A percentile compares a stretch with the other conserved stretches of the same genome.
Evolutionary conservation across 2,329 filamentous ascomycete genomes (phyloP).

Genomic region (Hypoxylon sp.): DNA sequence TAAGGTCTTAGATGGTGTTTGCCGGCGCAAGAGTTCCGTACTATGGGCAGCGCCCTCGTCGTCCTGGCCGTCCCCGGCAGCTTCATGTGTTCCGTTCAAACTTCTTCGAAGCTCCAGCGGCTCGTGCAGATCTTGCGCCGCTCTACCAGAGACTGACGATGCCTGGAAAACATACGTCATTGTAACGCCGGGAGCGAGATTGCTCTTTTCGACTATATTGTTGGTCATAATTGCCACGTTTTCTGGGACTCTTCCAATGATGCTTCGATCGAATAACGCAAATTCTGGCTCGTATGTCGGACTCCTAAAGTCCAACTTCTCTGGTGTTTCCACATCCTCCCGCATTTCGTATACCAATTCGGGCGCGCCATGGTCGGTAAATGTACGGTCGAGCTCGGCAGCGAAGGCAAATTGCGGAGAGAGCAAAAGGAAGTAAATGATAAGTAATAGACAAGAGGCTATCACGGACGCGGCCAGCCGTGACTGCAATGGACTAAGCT

Average conservation of each 20-base stretch:
- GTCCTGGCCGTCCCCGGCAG: conserved; percentile 35
- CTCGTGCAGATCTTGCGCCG: conserved; percentile 39
- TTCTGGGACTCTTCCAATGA: conserved; percentile 71
- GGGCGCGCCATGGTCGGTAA: conserved; percentile 43
- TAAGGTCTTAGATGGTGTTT: conserved; percentile 63
- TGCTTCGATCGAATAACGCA: conserved; percentile 69
- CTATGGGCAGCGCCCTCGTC: conserved; percentile 38
- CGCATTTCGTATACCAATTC: conserved; percentile 41
- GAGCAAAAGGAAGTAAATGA: conserved; percentile 72
- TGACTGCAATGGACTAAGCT: conserved; percentile 77
- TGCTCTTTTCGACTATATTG: conserved; percentile 71
- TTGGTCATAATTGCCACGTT: conserved; percentile 69
- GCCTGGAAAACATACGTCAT: conserved; percentile 75
- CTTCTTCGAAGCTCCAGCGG: conserved; percentile 47
- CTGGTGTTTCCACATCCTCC: conserved; percentile 35
- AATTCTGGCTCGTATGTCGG: conserved; percentile 72
- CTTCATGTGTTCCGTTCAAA: conserved; percentile 41
- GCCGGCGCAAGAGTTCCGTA: conserved; percentile 44
- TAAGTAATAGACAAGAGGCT: conserved; percentile 69
- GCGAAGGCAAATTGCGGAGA: conserved; percentile 73
- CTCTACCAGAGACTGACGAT: conserved; percentile 63
- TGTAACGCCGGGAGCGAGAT: conserved; percentile 72
- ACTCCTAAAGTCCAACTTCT: conserved; percentile 44
- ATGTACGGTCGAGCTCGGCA: conserved; percentile 59
- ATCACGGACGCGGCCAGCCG: conserved; percentile 76